phyloP scores from a whole-genome alignment of 352 stramenopile genomes.

The Pythium sukuiense region DNA sequence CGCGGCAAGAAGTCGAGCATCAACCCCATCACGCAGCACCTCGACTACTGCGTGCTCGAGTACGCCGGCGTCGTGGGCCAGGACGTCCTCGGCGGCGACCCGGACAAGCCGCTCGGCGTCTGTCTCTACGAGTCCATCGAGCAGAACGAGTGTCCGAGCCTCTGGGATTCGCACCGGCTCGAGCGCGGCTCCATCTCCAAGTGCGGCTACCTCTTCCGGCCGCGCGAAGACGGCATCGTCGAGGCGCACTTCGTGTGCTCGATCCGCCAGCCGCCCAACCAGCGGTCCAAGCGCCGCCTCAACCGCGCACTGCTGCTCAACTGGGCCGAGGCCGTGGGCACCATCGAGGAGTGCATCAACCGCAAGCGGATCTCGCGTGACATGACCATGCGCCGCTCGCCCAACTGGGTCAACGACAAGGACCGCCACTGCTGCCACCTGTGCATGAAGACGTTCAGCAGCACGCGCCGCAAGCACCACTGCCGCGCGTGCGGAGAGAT shows the following conservation, averaged over 20 bases:
- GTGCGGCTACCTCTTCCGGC: constrained; percentile 77
- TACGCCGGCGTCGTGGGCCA: constrained; percentile 67
- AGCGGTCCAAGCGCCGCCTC: constrained; percentile 49
- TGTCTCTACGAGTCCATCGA: constrained; percentile 85
- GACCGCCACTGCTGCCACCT: constrained; percentile 81
- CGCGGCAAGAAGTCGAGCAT: constrained; percentile 65
- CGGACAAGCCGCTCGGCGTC: constrained; percentile 47
- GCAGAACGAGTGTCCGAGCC: constrained; percentile 67
- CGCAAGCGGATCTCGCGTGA: constrained; percentile 72
- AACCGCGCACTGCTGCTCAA: constrained; percentile 68
- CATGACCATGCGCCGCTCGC: constrained; percentile 64
- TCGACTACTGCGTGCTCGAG: constrained; percentile 79
- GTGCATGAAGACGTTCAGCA: constrained; percentile 83
- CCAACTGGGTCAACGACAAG: constrained; percentile 81
- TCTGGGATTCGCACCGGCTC: constrained; percentile 72
- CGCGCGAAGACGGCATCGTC: constrained; percentile 53
- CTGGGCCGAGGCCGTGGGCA: constrained; percentile 66
- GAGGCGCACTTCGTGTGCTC: constrained; percentile 81
- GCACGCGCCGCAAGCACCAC: constrained; percentile 77
- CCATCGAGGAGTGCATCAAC: constrained; percentile 70
- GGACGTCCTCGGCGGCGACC: constrained; percentile 50
- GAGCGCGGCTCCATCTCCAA: constrained; percentile 75
- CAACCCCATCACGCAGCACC: constrained; percentile 38
- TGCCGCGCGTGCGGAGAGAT: constrained; percentile 83
- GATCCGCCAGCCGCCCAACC: constrained; percentile 72